These are phyloP conservation scores for Linum lewisii DNA, from an alignment of 345 rosid species.

Conservation along the genomic window DNA sequence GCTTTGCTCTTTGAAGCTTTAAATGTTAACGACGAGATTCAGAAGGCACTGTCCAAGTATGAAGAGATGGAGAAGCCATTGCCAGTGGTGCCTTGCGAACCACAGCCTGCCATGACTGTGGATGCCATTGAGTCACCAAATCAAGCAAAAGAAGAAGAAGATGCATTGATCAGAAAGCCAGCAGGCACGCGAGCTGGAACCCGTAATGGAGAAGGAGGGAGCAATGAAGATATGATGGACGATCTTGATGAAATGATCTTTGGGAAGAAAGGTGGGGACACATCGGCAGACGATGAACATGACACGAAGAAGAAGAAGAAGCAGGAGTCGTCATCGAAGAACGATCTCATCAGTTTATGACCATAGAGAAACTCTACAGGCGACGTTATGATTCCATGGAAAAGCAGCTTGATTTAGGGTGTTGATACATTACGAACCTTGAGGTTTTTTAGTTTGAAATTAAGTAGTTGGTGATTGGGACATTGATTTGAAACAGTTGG, in stretches of 20 bases:
- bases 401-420: no score
- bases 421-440: no score
- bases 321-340: slow-evolving; percentile 41
- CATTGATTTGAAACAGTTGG: no score
- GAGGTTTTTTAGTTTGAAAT: no score
- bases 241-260: slow-evolving; percentile 97
- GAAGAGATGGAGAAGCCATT: slow-evolving; percentile 56
- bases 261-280: slow-evolving; percentile 56
- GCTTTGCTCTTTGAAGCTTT: slow-evolving; percentile 83
- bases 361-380: no score
- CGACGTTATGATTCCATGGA: no score
- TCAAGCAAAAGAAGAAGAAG: slow-evolving; percentile 44
- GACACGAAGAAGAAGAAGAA: no score
- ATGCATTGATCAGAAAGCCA: slow-evolving; percentile 65
- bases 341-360: slow-evolving; percentile 74
- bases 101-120: slow-evolving; percentile 76
- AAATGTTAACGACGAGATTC: slow-evolving; percentile 85
- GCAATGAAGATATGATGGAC: slow-evolving; percentile 83
- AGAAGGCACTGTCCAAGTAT: slow-evolving; percentile 60
- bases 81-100: slow-evolving; percentile 26
- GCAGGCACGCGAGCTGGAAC: slow-evolving; percentile 45
- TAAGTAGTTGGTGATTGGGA: no score
- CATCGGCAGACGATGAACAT: slow-evolving; percentile 35
- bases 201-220: slow-evolving; percentile 36
- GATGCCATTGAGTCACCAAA: slow-evolving; percentile 70